Percentiles rank a stretch among this genome's conserved stretches.
Conservation (phyloP, 1,284 basidiomycete species). For the Naganishia albida region DNA sequence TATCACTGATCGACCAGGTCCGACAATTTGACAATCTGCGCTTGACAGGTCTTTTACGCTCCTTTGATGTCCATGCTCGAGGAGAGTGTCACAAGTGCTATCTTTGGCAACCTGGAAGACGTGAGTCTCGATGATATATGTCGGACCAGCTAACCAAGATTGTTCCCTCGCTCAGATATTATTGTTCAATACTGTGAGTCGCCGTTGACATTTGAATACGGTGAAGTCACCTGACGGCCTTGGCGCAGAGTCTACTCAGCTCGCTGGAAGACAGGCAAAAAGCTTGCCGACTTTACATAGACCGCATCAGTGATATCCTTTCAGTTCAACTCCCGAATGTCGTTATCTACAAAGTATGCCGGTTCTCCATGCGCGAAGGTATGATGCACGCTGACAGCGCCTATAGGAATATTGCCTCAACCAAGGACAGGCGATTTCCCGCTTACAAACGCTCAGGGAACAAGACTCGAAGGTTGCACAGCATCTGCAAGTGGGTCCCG, state of each 20-base stretch:
- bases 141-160: conserved; percentile 14
- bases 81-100: conserved; percentile 72
- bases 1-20: not conserved
- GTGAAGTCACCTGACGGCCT: too few relatives aligned
- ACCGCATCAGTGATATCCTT: conserved; percentile 82
- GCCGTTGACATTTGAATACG: too few relatives aligned
- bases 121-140: conserved; percentile 30
- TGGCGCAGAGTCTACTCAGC: conserved; percentile 69
- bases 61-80: conserved; percentile 73
- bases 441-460: conserved; percentile 72
- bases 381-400: conserved; percentile 8
- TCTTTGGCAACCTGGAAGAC: conserved; percentile 93
- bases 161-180: conserved; percentile 58
- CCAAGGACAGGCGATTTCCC: conserved; percentile 74
- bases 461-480: conserved; percentile 66
- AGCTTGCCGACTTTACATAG: conserved; percentile 83
- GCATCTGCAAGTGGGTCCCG: conserved; percentile 64
- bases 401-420: conserved; percentile 88
- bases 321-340: conserved; percentile 72
- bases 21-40: not conserved
- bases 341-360: conserved; percentile 71
- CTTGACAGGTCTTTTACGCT: conserved; percentile 72
- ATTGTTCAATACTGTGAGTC: conserved; percentile 72
- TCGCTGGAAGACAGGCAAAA: conserved; percentile 87
- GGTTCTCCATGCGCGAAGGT: not conserved